Evolutionary conservation across 192 early-diverging fungal species (phyloP), one percentile per base, ranked within the genome.

Genomic region (Gonapodya sp.): DNA sequence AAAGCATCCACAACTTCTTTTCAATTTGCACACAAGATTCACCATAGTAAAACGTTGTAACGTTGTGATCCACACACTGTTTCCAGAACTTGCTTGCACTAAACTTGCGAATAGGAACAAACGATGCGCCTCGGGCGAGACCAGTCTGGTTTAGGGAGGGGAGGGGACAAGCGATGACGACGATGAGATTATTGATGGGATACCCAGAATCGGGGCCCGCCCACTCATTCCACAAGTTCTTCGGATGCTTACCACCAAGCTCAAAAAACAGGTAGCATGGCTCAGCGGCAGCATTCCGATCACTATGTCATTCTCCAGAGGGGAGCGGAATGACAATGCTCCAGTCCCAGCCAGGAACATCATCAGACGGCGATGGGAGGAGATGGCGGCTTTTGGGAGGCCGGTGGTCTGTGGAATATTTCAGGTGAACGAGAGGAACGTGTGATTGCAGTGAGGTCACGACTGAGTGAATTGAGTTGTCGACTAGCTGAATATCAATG

Each of bases 101-200:
- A 34, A 77, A 77, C 75, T 77, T 77, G 75, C 75, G 75, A 8
- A 77, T 2, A 8, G 75, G 75, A 2, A 77, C 75, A 77, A 77
- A 77, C 30, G 75, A 32, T 8, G 75, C 75, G 75, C 75, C 75
- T 34, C 34, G 75, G 8, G 30, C 75, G 8, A 77, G 75, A 34
- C 30, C 75, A 2, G 30, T 64, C 46, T 64, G 46, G 8, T 64
- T 8, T 64, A n/a, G n/a, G n/a, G n/a, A n/a, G n/a, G n/a, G n/a
- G n/a, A n/a, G n/a, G n/a, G n/a, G n/a, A n/a, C n/a, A n/a, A n/a
- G n/a, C n/a, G n/a, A n/a, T n/a, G n/a, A n/a, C n/a, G n/a, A n/a
- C n/a, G n/a, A n/a, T n/a, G n/a, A n/a, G n/a, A n/a, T n/a, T n/a
- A n/a, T n/a, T n/a, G n/a, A n/a, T n/a, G n/a, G n/a, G n/a, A n/a